These are phyloP conservation scores for Gastrodia elata DNA, from an alignment of 106 monocot species.

Conservation along the genomic window DNA sequence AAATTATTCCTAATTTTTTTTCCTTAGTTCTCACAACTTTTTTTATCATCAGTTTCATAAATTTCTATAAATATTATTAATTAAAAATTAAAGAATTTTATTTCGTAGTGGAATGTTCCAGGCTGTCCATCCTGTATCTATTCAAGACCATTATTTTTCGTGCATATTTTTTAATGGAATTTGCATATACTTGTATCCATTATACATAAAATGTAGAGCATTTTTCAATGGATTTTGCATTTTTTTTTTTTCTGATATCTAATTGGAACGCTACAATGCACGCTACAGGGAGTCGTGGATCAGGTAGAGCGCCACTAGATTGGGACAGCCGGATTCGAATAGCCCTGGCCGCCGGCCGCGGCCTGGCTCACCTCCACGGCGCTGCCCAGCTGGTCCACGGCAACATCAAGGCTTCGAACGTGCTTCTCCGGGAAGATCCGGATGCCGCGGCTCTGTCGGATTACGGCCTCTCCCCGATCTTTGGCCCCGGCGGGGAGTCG, in stretches of 20 bases:
- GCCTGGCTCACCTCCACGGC: slow-evolving; percentile 61
- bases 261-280: not conserved
- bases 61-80: too few species aligned
- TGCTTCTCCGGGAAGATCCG: slow-evolving; percentile 57
- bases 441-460: slow-evolving; percentile 44
- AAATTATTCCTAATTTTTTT: too few species aligned
- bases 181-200: not conserved
- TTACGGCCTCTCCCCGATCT: slow-evolving; percentile 49
- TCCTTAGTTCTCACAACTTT: too few species aligned
- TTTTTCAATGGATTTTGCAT: not conserved
- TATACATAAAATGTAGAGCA: not conserved
- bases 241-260: too few species aligned
- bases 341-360: slow-evolving; percentile 52
- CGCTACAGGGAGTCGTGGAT: slow-evolving; percentile 63
- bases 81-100: too few species aligned
- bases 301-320: slow-evolving; percentile 57
- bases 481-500: slow-evolving; percentile 13
- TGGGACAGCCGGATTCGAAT: slow-evolving; percentile 71
- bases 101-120: too few species aligned
- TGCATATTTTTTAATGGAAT: not conserved
- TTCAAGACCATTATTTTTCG: not conserved
- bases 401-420: slow-evolving; percentile 79
- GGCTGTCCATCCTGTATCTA: not conserved
- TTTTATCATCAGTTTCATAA: too few species aligned
- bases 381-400: slow-evolving; percentile 45